These are phyloP conservation scores for peach (Prunus persica) DNA, from an alignment of 306 rosid genomes.

Conservation along the genomic window Prunus_persica_NCBIv2 NC_034009.1:45101501-45102000, in stretches of 20 bases:
- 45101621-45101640: conserved; percentile 10
- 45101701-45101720: neutral
- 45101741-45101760: conserved; percentile 47
- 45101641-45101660: neutral
- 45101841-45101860: neutral
- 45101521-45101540: neutral
- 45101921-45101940: neutral
- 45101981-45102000: neutral
- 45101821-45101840: conserved; percentile 18
- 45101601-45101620: conserved; percentile 12
- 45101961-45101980: neutral
- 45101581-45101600: neutral
- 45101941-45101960: neutral
- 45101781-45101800: conserved; percentile 60
- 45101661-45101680: conserved; percentile 1
- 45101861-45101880: neutral
- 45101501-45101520: neutral
- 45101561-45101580: too few species aligned
- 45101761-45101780: conserved; percentile 67
- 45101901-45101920: neutral
- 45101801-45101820: conserved; percentile 55
- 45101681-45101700: neutral
- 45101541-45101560: neutral
- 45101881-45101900: neutral
- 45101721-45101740: conserved; percentile 49